Conservation (phyloP, 441 rosid genomes). For the Breynia disticha region DNA sequence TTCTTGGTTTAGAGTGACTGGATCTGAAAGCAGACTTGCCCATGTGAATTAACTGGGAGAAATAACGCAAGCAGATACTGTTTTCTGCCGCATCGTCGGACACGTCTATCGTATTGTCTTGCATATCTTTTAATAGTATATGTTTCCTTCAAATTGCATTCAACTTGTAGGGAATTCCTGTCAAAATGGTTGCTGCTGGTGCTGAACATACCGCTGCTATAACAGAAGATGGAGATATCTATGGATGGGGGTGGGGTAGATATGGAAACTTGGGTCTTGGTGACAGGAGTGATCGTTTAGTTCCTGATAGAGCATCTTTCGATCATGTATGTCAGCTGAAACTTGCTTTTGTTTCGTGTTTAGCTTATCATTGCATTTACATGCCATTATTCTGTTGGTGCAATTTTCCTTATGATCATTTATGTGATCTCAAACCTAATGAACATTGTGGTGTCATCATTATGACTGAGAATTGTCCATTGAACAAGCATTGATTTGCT, state of each 20-base stretch:
- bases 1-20: no score
- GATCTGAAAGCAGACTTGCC: no score
- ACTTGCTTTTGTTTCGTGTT: background rate
- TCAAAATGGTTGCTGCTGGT: constrained; percentile 97
- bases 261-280: constrained; percentile 98
- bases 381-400: no score
- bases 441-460: no score
- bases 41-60: no score
- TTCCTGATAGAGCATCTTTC: constrained; percentile 71
- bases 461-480: background rate
- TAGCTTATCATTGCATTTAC: no score
- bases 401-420: no score
- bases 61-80: no score
- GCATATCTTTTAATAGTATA: background rate
- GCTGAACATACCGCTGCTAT: constrained; percentile 98
- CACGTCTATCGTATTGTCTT: background rate
- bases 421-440: no score
- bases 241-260: constrained; percentile 99
- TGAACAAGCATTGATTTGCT: background rate
- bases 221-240: constrained; percentile 85
- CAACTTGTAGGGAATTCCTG: constrained; percentile 53
- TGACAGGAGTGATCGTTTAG: constrained; percentile 79
- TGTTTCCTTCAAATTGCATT: constrained; percentile 11
- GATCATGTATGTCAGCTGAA: constrained; percentile 39
- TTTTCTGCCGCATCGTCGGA: background rate